Base-by-base conservation (phyloP, 139 green algal species). In the Chlamydomonas sp. region DNA sequence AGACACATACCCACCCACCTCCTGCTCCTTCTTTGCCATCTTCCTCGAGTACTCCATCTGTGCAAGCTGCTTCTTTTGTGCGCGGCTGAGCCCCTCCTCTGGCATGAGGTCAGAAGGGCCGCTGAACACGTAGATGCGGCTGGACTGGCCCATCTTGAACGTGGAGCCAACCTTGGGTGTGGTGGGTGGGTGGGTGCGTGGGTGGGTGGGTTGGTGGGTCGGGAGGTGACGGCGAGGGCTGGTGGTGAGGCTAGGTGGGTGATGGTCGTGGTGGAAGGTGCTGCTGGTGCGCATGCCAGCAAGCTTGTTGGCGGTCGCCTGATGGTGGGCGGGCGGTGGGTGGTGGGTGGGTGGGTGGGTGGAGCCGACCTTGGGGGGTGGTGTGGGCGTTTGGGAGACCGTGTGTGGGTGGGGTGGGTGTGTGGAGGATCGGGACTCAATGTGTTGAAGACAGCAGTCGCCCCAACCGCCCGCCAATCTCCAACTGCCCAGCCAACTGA, bases 91-190 rank as follows among this genome's bases (percentile, higher is more conserved):
- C 0, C 85, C 88, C 74, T 97, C 90, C 37, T 88, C 81, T 0
- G 88, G 91, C 83, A 95, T 91, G 47, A 96, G 83, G 50, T 96
- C 90, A 22, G 22, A 6, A 4, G 93, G 88, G 6, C 92, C 92
- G 0, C 78, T 65, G 35, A 97, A 58, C 6, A 97, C 35, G 68
- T 91, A 95, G 33, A 92, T 43, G 3, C 92, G 85, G 38, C 67
- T 89, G 78, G 83, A 91, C 74, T 87, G 70, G 22, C 92, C 92
- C 75, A 98, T 93, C 24, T 75, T 81, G 20, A 97, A 65, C 26
- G 91, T 84, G 78, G 48, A 96, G 89, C 68, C 80, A n/a, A n/a
- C n/a, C n/a, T n/a, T 88, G 74, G 58, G 43, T 48, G 13, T 34
- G 13, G 48, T 28, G 59, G 28, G 43, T 54, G 20, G 43, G 43